These are phyloP conservation scores for Sanghuangporus baumii DNA, from an alignment of 1,284 basidiomycete species.

Conservation along the genomic window DNA sequence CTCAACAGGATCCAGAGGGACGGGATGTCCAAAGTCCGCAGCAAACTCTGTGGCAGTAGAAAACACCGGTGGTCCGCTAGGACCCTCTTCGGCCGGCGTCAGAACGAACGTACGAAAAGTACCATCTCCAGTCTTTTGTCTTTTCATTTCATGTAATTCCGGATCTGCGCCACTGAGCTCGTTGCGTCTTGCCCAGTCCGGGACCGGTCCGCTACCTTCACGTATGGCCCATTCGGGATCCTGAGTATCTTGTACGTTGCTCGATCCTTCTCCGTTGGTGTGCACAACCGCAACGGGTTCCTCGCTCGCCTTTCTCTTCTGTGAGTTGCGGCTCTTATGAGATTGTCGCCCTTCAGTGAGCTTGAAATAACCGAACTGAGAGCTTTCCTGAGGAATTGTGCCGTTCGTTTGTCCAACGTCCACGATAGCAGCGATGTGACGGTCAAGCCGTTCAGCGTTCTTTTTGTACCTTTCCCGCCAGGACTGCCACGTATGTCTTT, in stretches of 20 bases:
- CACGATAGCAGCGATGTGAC: constrained; percentile 56
- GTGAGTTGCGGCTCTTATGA: neutral
- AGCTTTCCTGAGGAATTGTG: constrained; percentile 60
- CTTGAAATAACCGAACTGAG: constrained; percentile 66
- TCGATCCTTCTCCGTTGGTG: neutral
- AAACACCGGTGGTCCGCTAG: neutral
- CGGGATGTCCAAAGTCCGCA: constrained; percentile 8
- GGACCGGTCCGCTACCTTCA: constrained; percentile 54
- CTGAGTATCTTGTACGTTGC: neutral
- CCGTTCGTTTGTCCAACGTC: constrained; percentile 46
- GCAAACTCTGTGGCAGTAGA: constrained; percentile 12
- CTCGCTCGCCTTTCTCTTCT: neutral
- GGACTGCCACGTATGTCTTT: constrained; percentile 80
- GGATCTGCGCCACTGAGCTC: neutral
- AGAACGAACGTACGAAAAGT: constrained; percentile 14
- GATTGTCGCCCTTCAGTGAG: constrained; percentile 3
- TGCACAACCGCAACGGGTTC: neutral
- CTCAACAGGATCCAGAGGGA: constrained; percentile 1
- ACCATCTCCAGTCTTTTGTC: constrained; percentile 1
- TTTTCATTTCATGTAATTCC: neutral
- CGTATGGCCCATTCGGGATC: constrained; percentile 54
- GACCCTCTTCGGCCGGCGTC: neutral
- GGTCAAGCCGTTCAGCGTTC: constrained; percentile 59
- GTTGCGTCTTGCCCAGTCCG: constrained; percentile 50
- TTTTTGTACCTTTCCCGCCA: constrained; percentile 85